Evolutionary conservation across 352 stramenopile species (phyloP), one percentile per base, ranked within the genome.

Genomic region (Phytopythium oedochilum): DNA sequence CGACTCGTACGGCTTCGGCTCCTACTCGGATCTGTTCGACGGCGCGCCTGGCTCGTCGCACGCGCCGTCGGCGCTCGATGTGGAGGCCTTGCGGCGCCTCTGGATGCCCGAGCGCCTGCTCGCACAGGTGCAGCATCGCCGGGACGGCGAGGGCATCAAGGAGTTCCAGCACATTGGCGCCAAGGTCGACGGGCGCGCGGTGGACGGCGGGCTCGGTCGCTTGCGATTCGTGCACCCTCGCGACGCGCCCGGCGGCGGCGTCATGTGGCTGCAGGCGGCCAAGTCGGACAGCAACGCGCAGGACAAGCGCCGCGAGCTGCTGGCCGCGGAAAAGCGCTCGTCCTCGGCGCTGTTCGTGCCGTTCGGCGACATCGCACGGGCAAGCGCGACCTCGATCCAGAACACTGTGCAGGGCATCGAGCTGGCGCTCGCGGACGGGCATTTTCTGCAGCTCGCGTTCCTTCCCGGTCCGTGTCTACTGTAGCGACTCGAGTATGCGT

Each of bases 1-100:
- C 31, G 76, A 88, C 52, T 75, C 67, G 56, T 86, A 86, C 63
- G 79, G 76, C 79, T 89, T 88, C 55, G 71, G 75, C 36, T 83
- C 78, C 46, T 80, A 76, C 64, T 71, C 74, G 25, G 75, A 86
- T 10, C 66, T 89, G 61, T 85, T 89, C 57, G 68, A 76, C 22
- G 38, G 32, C 22, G 20, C 6, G 8, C 31, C 35, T 59, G 15
- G 12, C 23, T 26, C 55, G 10, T 31, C 61, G 36, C 7, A 12
- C 28, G 3, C 36, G 2, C 20, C 35, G 11, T 71, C 75, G 51
- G 55, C 44, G 6, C 54, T 88, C 36, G 71, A 84, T 40, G 32
- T 76, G 34, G 25, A 23, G 5, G 68, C 70, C 4, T 56, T 82
- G 51, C 73, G 69, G 31, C 64, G 55, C 47, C 74, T 81, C 54